Percentiles rank a stretch among this genome's conserved stretches.
Conservation (phyloP, 805 yeast genomes). For the Yamadazyma olivae region DNA sequence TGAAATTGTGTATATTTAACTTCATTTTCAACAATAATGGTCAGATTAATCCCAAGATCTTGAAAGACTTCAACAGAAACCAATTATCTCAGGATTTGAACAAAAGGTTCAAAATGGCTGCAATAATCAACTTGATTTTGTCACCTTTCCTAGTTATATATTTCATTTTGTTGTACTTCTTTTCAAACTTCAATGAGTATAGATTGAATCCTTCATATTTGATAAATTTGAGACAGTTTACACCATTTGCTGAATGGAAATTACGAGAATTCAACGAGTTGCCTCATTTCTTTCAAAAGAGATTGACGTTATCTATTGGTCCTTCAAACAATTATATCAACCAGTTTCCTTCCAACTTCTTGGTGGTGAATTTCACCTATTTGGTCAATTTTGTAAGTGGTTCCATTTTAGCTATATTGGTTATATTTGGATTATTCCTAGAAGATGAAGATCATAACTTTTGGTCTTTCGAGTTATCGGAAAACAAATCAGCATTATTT, state of each 20-base stretch:
- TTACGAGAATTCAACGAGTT: constrained; percentile 91
- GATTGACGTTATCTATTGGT: constrained; percentile 73
- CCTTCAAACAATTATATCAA: constrained; percentile 82
- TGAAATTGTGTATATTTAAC: constrained; percentile 83
- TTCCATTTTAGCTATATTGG: constrained; percentile 81
- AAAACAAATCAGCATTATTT: constrained; percentile 77
- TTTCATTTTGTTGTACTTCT: constrained; percentile 78
- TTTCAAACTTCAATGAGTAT: constrained; percentile 90
- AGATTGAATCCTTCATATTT: constrained; percentile 82
- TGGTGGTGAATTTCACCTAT: constrained; percentile 34
- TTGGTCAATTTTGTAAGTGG: constrained; percentile 68
- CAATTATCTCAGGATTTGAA: constrained; percentile 65
- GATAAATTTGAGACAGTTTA: constrained; percentile 70
- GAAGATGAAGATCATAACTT: constrained; percentile 82
- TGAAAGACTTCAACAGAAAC: constrained; percentile 69
- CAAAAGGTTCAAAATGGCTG: constrained; percentile 84
- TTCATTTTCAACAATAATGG: constrained; percentile 83
- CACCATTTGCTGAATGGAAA: constrained; percentile 95
- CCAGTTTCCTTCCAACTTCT: constrained; percentile 82
- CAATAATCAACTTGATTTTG: constrained; percentile 72
- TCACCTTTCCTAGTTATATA: constrained; percentile 87
- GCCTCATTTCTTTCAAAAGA: constrained; percentile 78
- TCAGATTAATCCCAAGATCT: constrained; percentile 66
- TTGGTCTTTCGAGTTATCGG: constrained; percentile 82
- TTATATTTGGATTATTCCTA: constrained; percentile 58